Evolutionary conservation across 768 basidiomycete species (phyloP).

Genomic region (Lepiota subincarnata): DNA sequence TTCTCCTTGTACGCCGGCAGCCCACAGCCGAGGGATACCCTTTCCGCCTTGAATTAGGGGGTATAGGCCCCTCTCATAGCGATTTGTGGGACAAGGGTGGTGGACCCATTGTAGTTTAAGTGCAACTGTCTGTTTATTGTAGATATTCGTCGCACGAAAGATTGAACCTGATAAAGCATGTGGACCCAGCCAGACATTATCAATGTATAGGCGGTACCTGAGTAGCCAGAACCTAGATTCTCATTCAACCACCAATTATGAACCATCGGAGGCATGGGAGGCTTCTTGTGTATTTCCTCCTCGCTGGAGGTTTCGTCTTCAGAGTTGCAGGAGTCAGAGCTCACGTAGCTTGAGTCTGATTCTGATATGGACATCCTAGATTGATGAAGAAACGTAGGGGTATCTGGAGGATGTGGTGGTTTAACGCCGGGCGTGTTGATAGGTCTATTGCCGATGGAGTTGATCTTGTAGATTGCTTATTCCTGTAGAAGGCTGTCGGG

Average conservation of each 20-base stretch:
- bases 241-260: conserved; percentile 61
- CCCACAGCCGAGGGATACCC: conserved; percentile 74
- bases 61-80: conserved; percentile 65
- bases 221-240: conserved; percentile 68
- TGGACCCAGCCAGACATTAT: neutral
- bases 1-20: conserved; percentile 47
- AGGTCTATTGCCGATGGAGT: neutral
- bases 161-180: conserved; percentile 53
- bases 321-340: conserved; percentile 12
- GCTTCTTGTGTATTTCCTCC: neutral
- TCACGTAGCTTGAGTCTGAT: conserved; percentile 6
- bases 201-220: conserved; percentile 38
- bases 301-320: conserved; percentile 13
- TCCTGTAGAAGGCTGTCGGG: neutral
- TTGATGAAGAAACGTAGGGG: neutral
- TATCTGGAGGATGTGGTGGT: neutral
- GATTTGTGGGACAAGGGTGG: conserved; percentile 74
- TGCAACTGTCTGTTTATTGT: conserved; percentile 58
- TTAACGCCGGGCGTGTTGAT: neutral
- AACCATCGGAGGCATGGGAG: conserved; percentile 34
- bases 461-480: neutral
- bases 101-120: conserved; percentile 69
- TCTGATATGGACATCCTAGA: conserved; percentile 13
- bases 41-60: conserved; percentile 65
- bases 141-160: conserved; percentile 55